Evolutionary conservation across 192 early-diverging fungal species (phyloP).

Genomic region (Coemansia sp.): DNA sequence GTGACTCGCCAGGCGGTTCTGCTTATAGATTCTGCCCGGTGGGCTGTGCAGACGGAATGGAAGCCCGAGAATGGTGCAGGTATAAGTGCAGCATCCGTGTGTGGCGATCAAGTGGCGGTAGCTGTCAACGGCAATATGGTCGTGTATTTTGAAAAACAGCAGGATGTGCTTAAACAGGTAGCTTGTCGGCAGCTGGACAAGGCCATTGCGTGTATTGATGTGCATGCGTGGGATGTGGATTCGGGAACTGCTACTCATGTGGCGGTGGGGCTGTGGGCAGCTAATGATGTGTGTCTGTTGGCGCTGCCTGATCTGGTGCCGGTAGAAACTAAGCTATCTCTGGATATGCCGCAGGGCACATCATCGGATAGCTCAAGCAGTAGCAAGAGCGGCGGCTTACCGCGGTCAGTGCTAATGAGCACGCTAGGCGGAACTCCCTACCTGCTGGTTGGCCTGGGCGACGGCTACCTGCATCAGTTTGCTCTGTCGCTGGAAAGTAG

Average conservation of each 20-base stretch:
- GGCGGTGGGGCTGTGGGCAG: conserved; percentile 77
- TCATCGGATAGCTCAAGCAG: neutral
- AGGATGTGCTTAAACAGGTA: conserved; percentile 19
- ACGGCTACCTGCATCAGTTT: conserved; percentile 81
- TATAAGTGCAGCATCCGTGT: conserved; percentile 60
- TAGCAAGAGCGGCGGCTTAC: conserved; percentile 52
- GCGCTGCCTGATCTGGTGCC: conserved; percentile 57
- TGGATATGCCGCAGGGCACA: conserved; percentile 14
- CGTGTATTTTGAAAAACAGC: conserved; percentile 58
- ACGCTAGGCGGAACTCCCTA: conserved; percentile 66
- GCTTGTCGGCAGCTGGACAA: conserved; percentile 56
- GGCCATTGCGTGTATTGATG: conserved; percentile 75
- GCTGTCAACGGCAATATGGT: conserved; percentile 58
- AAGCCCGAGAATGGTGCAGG: conserved; percentile 19
- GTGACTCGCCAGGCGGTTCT: conserved; percentile 56
- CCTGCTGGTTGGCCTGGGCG: conserved; percentile 76
- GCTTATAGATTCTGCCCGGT: conserved; percentile 39
- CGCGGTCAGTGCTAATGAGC: conserved; percentile 66
- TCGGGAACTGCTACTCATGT: conserved; percentile 41
- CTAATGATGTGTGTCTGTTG: conserved; percentile 61
- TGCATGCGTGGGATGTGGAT: conserved; percentile 41
- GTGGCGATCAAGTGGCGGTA: conserved; percentile 56
- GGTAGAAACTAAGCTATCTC: conserved; percentile 45
- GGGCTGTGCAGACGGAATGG: conserved; percentile 56
- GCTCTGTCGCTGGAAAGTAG: conserved; percentile 9